Evolutionary conservation across 2,329 filamentous ascomycete genomes (phyloP).

Genomic region (Hymenoscyphus repandus): DNA sequence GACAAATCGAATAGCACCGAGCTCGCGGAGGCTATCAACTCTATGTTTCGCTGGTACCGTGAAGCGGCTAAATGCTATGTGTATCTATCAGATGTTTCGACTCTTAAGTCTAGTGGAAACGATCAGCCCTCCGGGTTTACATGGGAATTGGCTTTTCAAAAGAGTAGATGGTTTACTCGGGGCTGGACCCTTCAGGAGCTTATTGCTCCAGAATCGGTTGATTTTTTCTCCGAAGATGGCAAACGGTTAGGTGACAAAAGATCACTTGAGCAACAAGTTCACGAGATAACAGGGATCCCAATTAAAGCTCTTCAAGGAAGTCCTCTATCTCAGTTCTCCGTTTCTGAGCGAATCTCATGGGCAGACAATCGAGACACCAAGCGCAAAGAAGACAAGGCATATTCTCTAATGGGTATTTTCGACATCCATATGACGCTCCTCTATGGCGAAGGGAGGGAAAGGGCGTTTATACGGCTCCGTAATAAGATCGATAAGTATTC

Average conservation of each 20-base stretch:
- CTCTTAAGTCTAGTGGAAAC: background rate
- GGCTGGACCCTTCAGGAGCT: slow-evolving; percentile 4
- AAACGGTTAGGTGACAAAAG: slow-evolving; percentile 11
- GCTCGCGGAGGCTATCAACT: too few relatives aligned
- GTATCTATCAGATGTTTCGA: slow-evolving; percentile 1
- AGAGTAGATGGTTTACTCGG: slow-evolving; percentile 10
- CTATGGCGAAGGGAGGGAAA: slow-evolving; percentile 34
- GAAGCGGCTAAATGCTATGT: background rate
- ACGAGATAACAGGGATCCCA: slow-evolving; percentile 13
- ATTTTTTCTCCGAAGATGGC: slow-evolving; percentile 10
- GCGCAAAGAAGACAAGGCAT: slow-evolving; percentile 36
- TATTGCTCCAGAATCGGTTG: slow-evolving; percentile 7
- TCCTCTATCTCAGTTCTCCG: background rate
- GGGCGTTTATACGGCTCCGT: slow-evolving; percentile 30
- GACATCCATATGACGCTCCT: slow-evolving; percentile 38
- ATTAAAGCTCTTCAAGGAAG: slow-evolving; percentile 6
- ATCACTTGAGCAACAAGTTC: slow-evolving; percentile 4
- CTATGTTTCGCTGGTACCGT: background rate
- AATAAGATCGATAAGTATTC: slow-evolving; percentile 27
- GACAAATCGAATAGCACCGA: too few relatives aligned
- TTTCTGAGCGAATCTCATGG: slow-evolving; percentile 33
- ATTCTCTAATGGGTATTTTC: slow-evolving; percentile 29
- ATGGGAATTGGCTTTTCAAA: slow-evolving; percentile 4
- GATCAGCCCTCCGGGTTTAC: background rate
- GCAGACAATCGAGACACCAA: slow-evolving; percentile 33